Evolutionary conservation across 2,329 filamentous ascomycete genomes (phyloP), one percentile per base, ranked within the genome.

Genomic region (Dactylonectria estremocensis): DNA sequence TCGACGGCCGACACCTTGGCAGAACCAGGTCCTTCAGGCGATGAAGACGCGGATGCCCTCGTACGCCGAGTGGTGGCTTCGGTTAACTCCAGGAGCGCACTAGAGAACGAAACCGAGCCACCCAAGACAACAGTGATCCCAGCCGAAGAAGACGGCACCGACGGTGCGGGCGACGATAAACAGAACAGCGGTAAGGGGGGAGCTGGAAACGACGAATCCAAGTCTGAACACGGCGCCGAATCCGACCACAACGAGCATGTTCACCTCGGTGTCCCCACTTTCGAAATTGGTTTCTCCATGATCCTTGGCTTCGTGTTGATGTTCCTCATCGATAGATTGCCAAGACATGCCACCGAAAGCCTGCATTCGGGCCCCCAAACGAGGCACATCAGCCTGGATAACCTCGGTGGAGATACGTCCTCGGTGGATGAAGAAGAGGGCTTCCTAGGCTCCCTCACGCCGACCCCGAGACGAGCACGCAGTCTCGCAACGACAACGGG

Each of bases 231-330:
- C 8, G 68, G 72, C 1, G 61, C 74, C 6, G 70, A 80, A 77
- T 71, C 77, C 20, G 68, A 73, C 11, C 77, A 84, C 58, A 75
- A 81, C 45, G 77, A 82, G 22, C 72, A 77, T 9, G 70, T 65
- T 10, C 75, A 79, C 52, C 50, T 67, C 9, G 83, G 85, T 50
- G 80, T 89, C 84, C 88, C 95, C 80, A 86, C 88, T 0, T 90
- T 91, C 71, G 96, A 93, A 82, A 93, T 99, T 66, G 96, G 96
- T 5, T 86, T 98, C 61, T 94, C 95, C 2, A 85, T 99, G 58
- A 90, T 97, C 62, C 84, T 93, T 16, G 96, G 96, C 13, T 99
- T 98, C 81, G 90, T 97, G 64, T 88, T 98, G 71, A 99, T 99
- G 96, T 98, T 97, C 78, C 88, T 99, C 22, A 92, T 99, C 77